Percentiles rank a stretch among this genome's conserved stretches.
Conservation (phyloP, 1,284 basidiomycete species). For the Rhizoctonia solani region DNA sequence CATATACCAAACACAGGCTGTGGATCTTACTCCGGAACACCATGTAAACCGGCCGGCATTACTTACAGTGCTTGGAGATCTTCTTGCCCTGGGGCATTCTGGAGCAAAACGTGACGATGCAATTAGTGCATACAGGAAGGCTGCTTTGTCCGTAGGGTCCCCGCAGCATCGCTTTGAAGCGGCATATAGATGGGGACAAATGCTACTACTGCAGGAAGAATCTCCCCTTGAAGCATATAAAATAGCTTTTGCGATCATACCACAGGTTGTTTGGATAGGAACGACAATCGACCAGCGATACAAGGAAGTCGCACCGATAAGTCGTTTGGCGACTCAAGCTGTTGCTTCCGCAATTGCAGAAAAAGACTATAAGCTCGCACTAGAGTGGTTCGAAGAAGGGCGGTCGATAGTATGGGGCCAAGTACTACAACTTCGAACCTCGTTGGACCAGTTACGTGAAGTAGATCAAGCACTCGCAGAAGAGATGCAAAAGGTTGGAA, state of each 20-base stretch:
- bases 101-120: too few relatives aligned
- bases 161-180: background rate
- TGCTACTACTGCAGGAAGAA: background rate
- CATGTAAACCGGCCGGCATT: background rate
- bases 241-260: constrained; percentile 5
- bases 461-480: background rate
- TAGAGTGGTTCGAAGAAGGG: constrained; percentile 44
- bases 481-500: constrained; percentile 2
- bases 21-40: background rate
- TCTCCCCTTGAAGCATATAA: constrained; percentile 13
- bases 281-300: background rate
- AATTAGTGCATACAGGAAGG: background rate
- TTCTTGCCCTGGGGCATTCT: too few relatives aligned
- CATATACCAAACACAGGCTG: background rate
- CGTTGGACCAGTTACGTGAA: constrained; percentile 42
- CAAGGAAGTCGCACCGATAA: background rate
- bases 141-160: background rate
- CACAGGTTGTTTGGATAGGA: constrained; percentile 26
- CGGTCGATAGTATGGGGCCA: constrained; percentile 45
- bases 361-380: constrained; percentile 32
- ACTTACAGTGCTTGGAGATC: background rate
- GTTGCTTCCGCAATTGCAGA: background rate
- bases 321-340: constrained; percentile 4
- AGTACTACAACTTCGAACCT: constrained; percentile 43
- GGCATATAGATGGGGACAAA: constrained; percentile 8